A percentile compares a stretch with the other conserved stretches of the same genome.
Conservation (phyloP, 176 grass and related monocot genomes). For the Rhipidocladum racemiflorum region DNA sequence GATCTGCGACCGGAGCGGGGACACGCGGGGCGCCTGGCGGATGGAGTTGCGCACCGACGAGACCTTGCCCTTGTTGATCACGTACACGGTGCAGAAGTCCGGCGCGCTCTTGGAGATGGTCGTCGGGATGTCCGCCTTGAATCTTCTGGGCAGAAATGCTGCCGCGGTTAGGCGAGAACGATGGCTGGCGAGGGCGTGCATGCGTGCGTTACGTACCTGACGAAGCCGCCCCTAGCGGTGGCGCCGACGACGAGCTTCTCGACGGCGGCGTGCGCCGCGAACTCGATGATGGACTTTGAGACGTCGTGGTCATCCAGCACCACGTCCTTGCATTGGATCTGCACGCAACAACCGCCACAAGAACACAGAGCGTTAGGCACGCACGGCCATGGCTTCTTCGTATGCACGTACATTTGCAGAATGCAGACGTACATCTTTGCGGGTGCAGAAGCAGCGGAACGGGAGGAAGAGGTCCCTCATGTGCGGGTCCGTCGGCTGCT, state of each 20-base stretch:
- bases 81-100: slow-evolving; percentile 78
- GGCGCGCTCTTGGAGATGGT: slow-evolving; percentile 68
- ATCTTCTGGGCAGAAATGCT: slow-evolving; percentile 35
- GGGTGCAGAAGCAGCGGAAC: slow-evolving; percentile 88
- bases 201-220: slow-evolving; percentile 23
- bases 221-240: slow-evolving; percentile 53
- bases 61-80: slow-evolving; percentile 75
- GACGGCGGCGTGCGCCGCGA: slow-evolving; percentile 45
- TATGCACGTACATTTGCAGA: not conserved
- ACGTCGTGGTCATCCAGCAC: slow-evolving; percentile 78
- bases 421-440: slow-evolving; percentile 44
- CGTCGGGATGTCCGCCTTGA: slow-evolving; percentile 70
- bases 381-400: not conserved
- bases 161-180: not conserved
- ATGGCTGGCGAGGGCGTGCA: not conserved
- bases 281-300: slow-evolving; percentile 64
- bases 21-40: slow-evolving; percentile 57
- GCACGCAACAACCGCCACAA: not conserved
- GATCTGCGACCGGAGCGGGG: slow-evolving; percentile 61
- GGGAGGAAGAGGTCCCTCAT: slow-evolving; percentile 62
- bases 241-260: slow-evolving; percentile 82
- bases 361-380: not conserved
- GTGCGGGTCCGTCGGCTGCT: slow-evolving; percentile 52
- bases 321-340: slow-evolving; percentile 80
- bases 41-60: slow-evolving; percentile 46